Evolutionary conservation across 495 filamentous ascomycete genomes (phyloP).

Genomic region (Neurospora discreta): DNA sequence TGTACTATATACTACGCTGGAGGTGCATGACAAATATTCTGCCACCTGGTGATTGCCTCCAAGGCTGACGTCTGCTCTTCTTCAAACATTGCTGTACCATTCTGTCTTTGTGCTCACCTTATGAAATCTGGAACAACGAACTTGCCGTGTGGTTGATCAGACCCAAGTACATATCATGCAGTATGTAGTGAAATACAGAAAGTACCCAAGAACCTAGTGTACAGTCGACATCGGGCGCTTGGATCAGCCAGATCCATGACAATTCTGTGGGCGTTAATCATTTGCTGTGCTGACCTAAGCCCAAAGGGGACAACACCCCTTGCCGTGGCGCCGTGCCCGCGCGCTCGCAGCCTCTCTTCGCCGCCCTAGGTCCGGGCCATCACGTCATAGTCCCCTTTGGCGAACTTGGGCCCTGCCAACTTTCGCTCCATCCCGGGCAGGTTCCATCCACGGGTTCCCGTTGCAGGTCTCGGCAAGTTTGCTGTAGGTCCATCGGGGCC

Average conservation of each 20-base stretch:
- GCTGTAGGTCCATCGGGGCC: neutral
- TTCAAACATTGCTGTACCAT: neutral
- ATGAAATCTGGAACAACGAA: neutral
- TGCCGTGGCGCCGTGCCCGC: neutral
- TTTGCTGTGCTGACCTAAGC: neutral
- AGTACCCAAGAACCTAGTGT: neutral
- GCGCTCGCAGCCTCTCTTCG: slow-evolving; percentile 5
- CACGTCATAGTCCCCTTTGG: slow-evolving; percentile 23
- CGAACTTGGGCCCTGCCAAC: slow-evolving; percentile 16
- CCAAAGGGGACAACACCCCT: neutral
- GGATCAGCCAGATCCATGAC: neutral
- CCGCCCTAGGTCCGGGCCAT: slow-evolving; percentile 2
- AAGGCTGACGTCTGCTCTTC: neutral
- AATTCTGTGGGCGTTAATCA: neutral
- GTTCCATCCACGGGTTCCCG: neutral
- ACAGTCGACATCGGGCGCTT: neutral
- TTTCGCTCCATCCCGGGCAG: slow-evolving; percentile 3
- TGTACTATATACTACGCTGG: neutral
- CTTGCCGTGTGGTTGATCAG: neutral
- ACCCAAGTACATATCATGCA: too few relatives aligned
- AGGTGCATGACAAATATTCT: neutral
- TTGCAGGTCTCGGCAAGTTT: neutral
- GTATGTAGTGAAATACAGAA: neutral
- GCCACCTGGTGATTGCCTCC: neutral
- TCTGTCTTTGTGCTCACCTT: neutral